Base-by-base conservation (phyloP, 176 grass and related monocot species). In the Carex cristatella region DNA sequence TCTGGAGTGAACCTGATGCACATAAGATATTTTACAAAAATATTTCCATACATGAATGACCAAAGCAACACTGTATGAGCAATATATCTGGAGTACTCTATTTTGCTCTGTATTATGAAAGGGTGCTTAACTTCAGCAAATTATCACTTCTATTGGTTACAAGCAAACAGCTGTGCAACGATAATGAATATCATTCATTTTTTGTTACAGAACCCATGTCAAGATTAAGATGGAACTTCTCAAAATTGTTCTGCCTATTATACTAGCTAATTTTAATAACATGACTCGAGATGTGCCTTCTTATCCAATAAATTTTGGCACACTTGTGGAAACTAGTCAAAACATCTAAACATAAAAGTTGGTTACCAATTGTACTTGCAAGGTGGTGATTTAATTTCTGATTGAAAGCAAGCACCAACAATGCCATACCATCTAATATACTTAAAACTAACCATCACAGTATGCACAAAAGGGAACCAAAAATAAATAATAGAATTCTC, bases 1-100 rank as follows among this genome's bases (percentile, higher is more conserved):
- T 92, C 96, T 88, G 10, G 96, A 98, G 85, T 98, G 93, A 27
- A 98, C 95, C 95, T 98, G 84, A 81, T 58, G 86, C 64, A 75
- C 73, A 15, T 74, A 11, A 74, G 14, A 7, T 44, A 64, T 56
- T 1, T 16, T 28, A 14, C 65, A 65, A 16, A 51, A 82, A 44
- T 23, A 53, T 35, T 82, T 82, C 13, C 59, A 65, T 65, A 16
- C 35, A 81, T 6, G 11, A 62, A 81, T 6, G 11, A 62, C 59
- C 55, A 2, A 33, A 38, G 27, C 2, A 81, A 35, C 30, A 18
- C 37, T 18, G 53, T 35, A 81, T 15, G 7, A 61, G 10, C 32
- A 33, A 81, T 27, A 61, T 80, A n/a, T 31, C 10, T 61, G n/a
- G 7, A 44, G 19, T 46, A 48, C 31, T 44, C 44, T 33, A 33